Conservation (phyloP, 192 early-diverging fungal species). For the Backusella mclennaniae region DNA sequence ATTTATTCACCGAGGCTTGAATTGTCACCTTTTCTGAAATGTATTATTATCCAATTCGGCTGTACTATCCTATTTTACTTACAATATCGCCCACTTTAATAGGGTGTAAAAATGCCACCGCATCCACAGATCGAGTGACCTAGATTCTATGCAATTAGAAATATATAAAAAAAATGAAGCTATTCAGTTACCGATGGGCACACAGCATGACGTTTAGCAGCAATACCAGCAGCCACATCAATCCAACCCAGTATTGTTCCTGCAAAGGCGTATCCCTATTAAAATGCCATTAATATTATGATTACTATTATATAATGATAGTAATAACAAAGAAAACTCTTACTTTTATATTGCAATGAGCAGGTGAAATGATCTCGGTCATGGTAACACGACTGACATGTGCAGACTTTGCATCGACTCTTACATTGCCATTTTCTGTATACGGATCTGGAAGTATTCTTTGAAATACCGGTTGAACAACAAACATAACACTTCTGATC, state of each 20-base stretch:
- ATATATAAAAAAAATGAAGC: too few species aligned
- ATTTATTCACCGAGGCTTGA: constrained; percentile 62
- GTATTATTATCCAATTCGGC: neutral
- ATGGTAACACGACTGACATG: constrained; percentile 48
- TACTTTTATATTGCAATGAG: constrained; percentile 48
- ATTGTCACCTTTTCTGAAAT: constrained; percentile 41
- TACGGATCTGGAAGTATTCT: constrained; percentile 32
- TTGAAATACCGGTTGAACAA: constrained; percentile 21
- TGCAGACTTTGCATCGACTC: constrained; percentile 24
- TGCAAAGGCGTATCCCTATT: constrained; percentile 34
- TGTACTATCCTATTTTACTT: neutral
- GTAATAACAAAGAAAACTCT: neutral
- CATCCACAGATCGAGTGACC: constrained; percentile 68
- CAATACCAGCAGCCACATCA: constrained; percentile 62
- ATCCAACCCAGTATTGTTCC: constrained; percentile 64
- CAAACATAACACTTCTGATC: constrained; percentile 13
- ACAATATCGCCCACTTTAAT: constrained; percentile 61
- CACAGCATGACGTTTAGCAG: constrained; percentile 60
- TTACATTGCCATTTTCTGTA: constrained; percentile 23
- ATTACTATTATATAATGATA: too few species aligned
- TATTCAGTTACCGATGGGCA: constrained; percentile 47
- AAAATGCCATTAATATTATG: too few species aligned
- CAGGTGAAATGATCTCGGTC: constrained; percentile 52
- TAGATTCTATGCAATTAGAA: constrained; percentile 8
- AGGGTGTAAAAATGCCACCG: constrained; percentile 65